A percentile compares a stretch with the other conserved stretches of the same genome.
phyloP scores from a whole-genome alignment of 805 yeast species.

The Candida taoyuanica region DNA sequence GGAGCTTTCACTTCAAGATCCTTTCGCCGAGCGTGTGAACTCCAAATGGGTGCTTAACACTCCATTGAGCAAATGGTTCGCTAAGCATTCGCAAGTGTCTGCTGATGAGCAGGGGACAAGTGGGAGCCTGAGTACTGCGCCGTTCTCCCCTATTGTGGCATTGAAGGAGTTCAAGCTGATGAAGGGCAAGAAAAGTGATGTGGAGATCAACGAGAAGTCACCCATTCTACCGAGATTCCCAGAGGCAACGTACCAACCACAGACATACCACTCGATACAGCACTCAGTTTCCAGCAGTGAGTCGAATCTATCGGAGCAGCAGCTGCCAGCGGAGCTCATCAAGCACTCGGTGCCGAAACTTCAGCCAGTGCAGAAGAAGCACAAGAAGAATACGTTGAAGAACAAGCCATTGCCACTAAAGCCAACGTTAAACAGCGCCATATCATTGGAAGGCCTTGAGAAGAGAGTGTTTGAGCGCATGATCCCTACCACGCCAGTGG shows the following conservation, averaged over 20 bases:
- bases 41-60: conserved; percentile 24
- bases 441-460: conserved; percentile 20
- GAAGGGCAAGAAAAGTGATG: conserved; percentile 10
- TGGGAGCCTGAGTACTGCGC: conserved; percentile 22
- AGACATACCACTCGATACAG: conserved; percentile 5
- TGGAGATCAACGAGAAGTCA: conserved; percentile 14
- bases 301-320: conserved; percentile 12
- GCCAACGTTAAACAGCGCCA: conserved; percentile 5
- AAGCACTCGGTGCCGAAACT: conserved; percentile 14
- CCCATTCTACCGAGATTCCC: conserved; percentile 25
- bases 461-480: conserved; percentile 14
- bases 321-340: conserved; percentile 9
- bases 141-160: conserved; percentile 23
- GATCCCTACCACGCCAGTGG: conserved; percentile 21
- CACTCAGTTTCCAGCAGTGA: conserved; percentile 6
- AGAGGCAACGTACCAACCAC: conserved; percentile 12
- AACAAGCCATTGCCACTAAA: conserved; percentile 23
- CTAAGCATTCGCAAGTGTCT: conserved; percentile 15
- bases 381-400: background rate
- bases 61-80: conserved; percentile 28
- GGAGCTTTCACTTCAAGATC: conserved; percentile 19
- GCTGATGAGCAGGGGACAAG: conserved; percentile 8
- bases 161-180: conserved; percentile 24
- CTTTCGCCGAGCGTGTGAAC: conserved; percentile 7
- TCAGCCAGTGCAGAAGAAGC: conserved; percentile 10